Evolutionary conservation across 1,139 yeast genomes (phyloP).

Genomic region (Diutina siamensis): DNA sequence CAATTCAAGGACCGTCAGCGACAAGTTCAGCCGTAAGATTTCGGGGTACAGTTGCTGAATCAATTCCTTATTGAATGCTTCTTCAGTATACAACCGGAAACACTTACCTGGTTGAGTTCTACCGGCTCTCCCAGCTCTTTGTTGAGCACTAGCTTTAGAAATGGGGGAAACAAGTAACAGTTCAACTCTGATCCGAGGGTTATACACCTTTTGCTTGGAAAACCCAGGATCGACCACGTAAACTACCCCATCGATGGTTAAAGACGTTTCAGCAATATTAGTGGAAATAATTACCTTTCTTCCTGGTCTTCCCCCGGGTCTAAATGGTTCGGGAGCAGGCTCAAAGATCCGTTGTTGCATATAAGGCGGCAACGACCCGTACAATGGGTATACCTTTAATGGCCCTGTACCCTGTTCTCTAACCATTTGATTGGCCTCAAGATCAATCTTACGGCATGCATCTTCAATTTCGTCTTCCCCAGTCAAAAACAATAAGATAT

Average conservation of each 20-base stretch:
- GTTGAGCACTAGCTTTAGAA: constrained; percentile 95
- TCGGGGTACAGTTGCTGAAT: constrained; percentile 96
- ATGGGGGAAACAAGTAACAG: constrained; percentile 91
- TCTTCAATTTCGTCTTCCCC: constrained; percentile 99
- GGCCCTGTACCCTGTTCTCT: constrained; percentile 91
- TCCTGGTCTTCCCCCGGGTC: constrained; percentile 74
- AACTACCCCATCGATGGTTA: constrained; percentile 95
- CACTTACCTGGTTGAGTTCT: constrained; percentile 98
- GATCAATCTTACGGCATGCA: constrained; percentile 76
- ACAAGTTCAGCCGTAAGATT: constrained; percentile 79
- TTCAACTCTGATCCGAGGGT: constrained; percentile 93
- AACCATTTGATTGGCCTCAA: constrained; percentile 80
- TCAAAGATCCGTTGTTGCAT: constrained; percentile 91
- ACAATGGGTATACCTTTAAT: constrained; percentile 76
- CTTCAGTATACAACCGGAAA: constrained; percentile 91
- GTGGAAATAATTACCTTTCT: constrained; percentile 91
- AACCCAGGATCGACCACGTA: constrained; percentile 98
- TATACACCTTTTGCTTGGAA: constrained; percentile 91
- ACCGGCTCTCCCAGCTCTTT: constrained; percentile 99
- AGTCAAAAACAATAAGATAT: constrained; percentile 75
- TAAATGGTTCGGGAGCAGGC: constrained; percentile 61
- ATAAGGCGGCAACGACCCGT: constrained; percentile 92
- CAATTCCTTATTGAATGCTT: constrained; percentile 87
- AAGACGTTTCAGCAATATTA: constrained; percentile 94
- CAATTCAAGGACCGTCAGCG: constrained; percentile 84